These are phyloP conservation scores for Fraxinus dipetala DNA, from an alignment of 305 asterid genomes.

Conservation along the genomic window DNA sequence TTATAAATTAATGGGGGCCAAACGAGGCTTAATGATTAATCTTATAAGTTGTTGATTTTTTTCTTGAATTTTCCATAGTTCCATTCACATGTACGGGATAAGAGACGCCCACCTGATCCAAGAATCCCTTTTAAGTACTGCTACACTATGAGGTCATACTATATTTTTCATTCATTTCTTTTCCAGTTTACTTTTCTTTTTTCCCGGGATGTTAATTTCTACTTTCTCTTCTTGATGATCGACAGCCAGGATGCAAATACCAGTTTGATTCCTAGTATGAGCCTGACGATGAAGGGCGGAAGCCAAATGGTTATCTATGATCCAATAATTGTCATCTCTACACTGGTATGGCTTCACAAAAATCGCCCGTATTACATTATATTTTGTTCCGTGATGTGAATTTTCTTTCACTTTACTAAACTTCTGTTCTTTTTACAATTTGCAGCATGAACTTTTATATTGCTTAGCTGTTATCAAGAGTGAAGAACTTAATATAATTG, in stretches of 20 bases:
- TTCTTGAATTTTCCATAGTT: conserved; percentile 41
- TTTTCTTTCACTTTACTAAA: conserved; percentile 4
- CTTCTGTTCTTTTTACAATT: conserved; percentile 16
- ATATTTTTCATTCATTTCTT: conserved; percentile 6
- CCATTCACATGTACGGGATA: conserved; percentile 51
- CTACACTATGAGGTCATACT: conserved; percentile 61
- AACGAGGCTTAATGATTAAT: neutral
- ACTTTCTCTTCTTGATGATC: conserved; percentile 18
- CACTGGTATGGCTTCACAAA: conserved; percentile 35
- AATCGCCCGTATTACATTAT: conserved; percentile 7
- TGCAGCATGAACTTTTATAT: conserved; percentile 63
- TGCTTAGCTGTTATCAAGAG: conserved; percentile 83
- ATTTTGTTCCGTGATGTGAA: neutral
- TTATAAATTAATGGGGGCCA: no score
- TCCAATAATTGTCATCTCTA: conserved; percentile 69
- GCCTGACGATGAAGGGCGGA: conserved; percentile 74
- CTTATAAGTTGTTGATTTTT: conserved; percentile 10
- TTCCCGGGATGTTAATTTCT: neutral
- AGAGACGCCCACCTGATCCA: conserved; percentile 46
- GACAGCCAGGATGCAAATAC: conserved; percentile 56
- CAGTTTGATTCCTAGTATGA: conserved; percentile 68
- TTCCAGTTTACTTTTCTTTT: conserved; percentile 8
- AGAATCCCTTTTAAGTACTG: conserved; percentile 78
- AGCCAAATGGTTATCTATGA: conserved; percentile 55
- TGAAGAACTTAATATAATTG: conserved; percentile 66